A percentile compares a stretch with the other conserved stretches of the same genome.
Evolutionary conservation across 495 filamentous ascomycete species (phyloP).

Genomic region (Penicillium robsamsonii): DNA sequence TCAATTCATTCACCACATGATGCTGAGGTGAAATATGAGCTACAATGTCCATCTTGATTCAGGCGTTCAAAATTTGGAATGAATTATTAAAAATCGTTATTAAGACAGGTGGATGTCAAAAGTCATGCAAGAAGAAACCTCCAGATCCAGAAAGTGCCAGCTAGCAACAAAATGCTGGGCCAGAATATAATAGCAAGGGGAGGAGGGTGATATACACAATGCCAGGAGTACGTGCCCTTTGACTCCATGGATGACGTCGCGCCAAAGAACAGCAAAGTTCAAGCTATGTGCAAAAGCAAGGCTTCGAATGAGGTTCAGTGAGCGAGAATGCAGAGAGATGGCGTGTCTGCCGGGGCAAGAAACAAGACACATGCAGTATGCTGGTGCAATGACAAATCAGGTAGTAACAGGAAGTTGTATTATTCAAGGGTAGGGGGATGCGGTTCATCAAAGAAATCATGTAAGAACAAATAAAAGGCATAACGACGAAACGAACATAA

Average conservation of each 20-base stretch:
- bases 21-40: neutral
- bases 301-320: conserved; percentile 21
- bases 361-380: conserved; percentile 29
- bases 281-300: conserved; percentile 29
- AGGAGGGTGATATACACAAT: conserved; percentile 30
- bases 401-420: conserved; percentile 20
- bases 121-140: conserved; percentile 14
- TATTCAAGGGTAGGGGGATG: conserved; percentile 13
- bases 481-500: conserved; percentile 22
- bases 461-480: conserved; percentile 15
- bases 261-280: conserved; percentile 24
- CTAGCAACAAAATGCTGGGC: conserved; percentile 8
- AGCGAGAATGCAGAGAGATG: conserved; percentile 23
- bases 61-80: conserved; percentile 1
- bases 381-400: conserved; percentile 21
- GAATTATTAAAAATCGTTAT: conserved; percentile 24
- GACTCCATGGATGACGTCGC: conserved; percentile 21
- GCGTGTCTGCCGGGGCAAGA: conserved; percentile 12
- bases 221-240: conserved; percentile 26
- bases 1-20: conserved; percentile 51
- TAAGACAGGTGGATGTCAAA: conserved; percentile 21
- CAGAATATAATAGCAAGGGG: conserved; percentile 15
- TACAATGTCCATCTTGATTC: neutral
- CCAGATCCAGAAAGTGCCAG: conserved; percentile 9
- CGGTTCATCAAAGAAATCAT: conserved; percentile 15